A percentile compares a stretch with the other conserved stretches of the same genome.
Evolutionary conservation across 2,329 filamentous ascomycete genomes (phyloP).

Genomic region (Sodiomyces alkalinus): DNA sequence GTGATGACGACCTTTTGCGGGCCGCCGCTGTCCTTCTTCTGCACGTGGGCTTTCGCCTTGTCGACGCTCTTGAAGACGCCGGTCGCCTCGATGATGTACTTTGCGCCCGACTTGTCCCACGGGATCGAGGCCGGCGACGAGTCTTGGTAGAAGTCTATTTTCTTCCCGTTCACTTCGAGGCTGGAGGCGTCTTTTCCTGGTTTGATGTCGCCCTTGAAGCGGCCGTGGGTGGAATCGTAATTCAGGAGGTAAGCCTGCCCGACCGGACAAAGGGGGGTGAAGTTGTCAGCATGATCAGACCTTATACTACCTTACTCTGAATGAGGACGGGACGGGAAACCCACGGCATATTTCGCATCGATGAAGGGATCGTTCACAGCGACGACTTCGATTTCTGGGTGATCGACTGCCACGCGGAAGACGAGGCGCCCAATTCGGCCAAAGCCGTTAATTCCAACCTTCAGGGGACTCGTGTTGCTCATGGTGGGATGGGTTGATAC

Average conservation of each 20-base stretch:
- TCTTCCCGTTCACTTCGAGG: conserved; percentile 87
- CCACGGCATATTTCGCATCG: conserved; percentile 89
- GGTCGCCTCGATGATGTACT: conserved; percentile 94
- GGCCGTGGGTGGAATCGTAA: conserved; percentile 94
- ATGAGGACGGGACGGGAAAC: no score
- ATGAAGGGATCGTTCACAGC: conserved; percentile 99
- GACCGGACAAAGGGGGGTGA: conserved; percentile 4
- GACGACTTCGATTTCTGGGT: conserved; percentile 77
- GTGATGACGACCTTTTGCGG: conserved; percentile 97
- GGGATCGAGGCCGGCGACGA: conserved; percentile 78
- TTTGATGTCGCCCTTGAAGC: conserved; percentile 85
- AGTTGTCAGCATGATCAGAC: background rate
- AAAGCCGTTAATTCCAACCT: conserved; percentile 99
- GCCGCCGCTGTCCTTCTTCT: conserved; percentile 83
- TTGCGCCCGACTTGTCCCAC: conserved; percentile 74
- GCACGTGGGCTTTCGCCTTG: conserved; percentile 86
- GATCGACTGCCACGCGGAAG: conserved; percentile 93
- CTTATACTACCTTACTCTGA: conserved; percentile 1
- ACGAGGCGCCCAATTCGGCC: conserved; percentile 98
- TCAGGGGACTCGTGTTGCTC: conserved; percentile 32
- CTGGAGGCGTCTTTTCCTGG: conserved; percentile 51
- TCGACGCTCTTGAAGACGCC: conserved; percentile 98
- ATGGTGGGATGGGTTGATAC: no score
- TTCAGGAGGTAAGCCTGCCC: conserved; percentile 94
- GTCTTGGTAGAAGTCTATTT: conserved; percentile 87